Evolutionary conservation across 2,329 filamentous ascomycete species (phyloP).

Genomic region (Neofusicoccum kwambonambiense): DNA sequence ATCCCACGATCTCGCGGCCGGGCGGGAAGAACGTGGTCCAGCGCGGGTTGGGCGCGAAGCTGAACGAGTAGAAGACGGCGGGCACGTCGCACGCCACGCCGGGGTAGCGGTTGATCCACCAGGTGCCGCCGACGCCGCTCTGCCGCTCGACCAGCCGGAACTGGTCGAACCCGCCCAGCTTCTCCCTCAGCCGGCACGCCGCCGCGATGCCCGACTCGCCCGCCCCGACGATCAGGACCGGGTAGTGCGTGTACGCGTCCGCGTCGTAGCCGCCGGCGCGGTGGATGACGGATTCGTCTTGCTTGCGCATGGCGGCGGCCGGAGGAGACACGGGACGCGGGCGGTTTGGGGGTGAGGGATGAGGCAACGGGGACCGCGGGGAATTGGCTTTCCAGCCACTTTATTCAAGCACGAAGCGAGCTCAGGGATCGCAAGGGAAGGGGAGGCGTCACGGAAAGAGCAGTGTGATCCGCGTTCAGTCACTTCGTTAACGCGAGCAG

Average conservation of each 20-base stretch:
- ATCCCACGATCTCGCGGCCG: constrained; percentile 52
- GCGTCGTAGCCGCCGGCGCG: constrained; percentile 39
- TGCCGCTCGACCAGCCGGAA: constrained; percentile 62
- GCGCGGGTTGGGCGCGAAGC: constrained; percentile 52
- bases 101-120: constrained; percentile 62
- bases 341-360: too few relatives aligned
- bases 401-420: too few relatives aligned
- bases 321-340: too few relatives aligned
- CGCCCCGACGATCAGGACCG: constrained; percentile 59
- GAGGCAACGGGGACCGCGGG: too few relatives aligned
- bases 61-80: constrained; percentile 57
- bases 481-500: too few relatives aligned
- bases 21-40: constrained; percentile 53
- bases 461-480: too few relatives aligned
- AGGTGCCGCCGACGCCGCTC: constrained; percentile 61
- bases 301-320: background rate
- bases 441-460: too few relatives aligned
- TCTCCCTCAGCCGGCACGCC: constrained; percentile 58
- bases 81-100: constrained; percentile 58
- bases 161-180: constrained; percentile 57
- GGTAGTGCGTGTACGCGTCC: constrained; percentile 41
- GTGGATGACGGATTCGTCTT: constrained; percentile 29
- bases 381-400: too few relatives aligned
- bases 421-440: too few relatives aligned
- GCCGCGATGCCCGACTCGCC: constrained; percentile 64